A percentile compares a stretch with the other conserved stretches of the same genome.
These are phyloP conservation scores for Pseudocercospora ulei DNA, from an alignment of 2,329 filamentous ascomycete species.

Conservation along the genomic window DNA sequence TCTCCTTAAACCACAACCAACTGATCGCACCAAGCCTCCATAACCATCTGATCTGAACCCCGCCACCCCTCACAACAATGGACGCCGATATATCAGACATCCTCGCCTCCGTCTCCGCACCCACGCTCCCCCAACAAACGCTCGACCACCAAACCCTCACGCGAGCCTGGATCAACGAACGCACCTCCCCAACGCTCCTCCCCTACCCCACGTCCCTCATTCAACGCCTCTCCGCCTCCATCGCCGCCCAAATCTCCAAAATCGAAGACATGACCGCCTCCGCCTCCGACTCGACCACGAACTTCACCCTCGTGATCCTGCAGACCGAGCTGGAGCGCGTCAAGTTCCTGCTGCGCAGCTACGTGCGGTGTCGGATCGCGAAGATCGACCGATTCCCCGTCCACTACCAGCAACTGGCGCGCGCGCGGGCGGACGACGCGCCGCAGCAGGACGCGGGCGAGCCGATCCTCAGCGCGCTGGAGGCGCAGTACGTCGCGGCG, in stretches of 20 bases:
- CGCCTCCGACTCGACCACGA: conserved; percentile 74
- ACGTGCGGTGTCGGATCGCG: conserved; percentile 71
- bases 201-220: conserved; percentile 68
- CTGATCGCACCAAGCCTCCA: no score
- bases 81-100: conserved; percentile 44
- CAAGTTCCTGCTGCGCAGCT: conserved; percentile 79
- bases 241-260: conserved; percentile 26
- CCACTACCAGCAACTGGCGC: conserved; percentile 54
- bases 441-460: conserved; percentile 6
- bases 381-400: conserved; percentile 78
- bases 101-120: conserved; percentile 42
- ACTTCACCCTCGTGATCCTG: conserved; percentile 85
- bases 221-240: conserved; percentile 13
- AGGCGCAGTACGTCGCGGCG: conserved; percentile 70
- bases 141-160: conserved; percentile 81
- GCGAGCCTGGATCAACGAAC: conserved; percentile 85
- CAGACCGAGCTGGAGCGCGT: conserved; percentile 93
- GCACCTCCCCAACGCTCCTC: conserved; percentile 79
- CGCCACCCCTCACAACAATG: conserved; percentile 21
- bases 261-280: conserved; percentile 59
- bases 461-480: conserved; percentile 56
- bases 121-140: conserved; percentile 46
- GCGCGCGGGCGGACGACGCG: conserved; percentile 18
- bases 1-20: no score
- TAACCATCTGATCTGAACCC: no score